These are phyloP conservation scores for Stachybotrys chartarum DNA, from an alignment of 2,329 filamentous ascomycete genomes.

Conservation along the genomic window DNA sequence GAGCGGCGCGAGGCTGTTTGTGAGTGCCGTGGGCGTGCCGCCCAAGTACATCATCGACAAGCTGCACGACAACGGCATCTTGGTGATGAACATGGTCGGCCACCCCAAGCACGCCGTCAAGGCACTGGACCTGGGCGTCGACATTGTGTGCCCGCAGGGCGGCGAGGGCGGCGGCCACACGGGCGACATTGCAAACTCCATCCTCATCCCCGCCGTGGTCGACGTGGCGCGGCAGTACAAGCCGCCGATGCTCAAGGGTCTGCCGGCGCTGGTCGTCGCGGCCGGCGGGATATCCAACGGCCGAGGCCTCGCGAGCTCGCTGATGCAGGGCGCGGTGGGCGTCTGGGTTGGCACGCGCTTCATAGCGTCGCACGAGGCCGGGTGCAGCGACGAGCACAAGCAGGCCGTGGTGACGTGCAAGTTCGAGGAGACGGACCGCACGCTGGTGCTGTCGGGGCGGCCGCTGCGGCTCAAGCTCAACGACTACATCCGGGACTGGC, in stretches of 20 bases:
- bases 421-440: slow-evolving; percentile 74
- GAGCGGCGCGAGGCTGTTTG: slow-evolving; percentile 78
- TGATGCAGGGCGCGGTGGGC: slow-evolving; percentile 83
- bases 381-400: slow-evolving; percentile 77
- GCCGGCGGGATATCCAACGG: slow-evolving; percentile 85
- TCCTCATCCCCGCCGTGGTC: slow-evolving; percentile 80
- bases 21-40: slow-evolving; percentile 82
- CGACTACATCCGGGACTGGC: slow-evolving; percentile 78
- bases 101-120: slow-evolving; percentile 88
- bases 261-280: slow-evolving; percentile 73
- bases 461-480: slow-evolving; percentile 77
- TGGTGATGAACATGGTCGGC: slow-evolving; percentile 97
- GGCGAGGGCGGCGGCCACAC: slow-evolving; percentile 93
- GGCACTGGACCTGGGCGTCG: slow-evolving; percentile 77
- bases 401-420: slow-evolving; percentile 71
- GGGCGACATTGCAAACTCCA: slow-evolving; percentile 76
- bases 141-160: slow-evolving; percentile 87
- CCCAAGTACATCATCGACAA: slow-evolving; percentile 64
- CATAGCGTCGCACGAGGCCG: slow-evolving; percentile 75
- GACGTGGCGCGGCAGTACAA: slow-evolving; percentile 71
- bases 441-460: slow-evolving; percentile 74
- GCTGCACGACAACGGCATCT: slow-evolving; percentile 70
- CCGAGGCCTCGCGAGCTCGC: slow-evolving; percentile 66
- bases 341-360: slow-evolving; percentile 96
- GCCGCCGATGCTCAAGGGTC: slow-evolving; percentile 61